phyloP scores from a whole-genome alignment of 1,139 yeast genomes.

The Yamadazyma blattariae region DNA sequence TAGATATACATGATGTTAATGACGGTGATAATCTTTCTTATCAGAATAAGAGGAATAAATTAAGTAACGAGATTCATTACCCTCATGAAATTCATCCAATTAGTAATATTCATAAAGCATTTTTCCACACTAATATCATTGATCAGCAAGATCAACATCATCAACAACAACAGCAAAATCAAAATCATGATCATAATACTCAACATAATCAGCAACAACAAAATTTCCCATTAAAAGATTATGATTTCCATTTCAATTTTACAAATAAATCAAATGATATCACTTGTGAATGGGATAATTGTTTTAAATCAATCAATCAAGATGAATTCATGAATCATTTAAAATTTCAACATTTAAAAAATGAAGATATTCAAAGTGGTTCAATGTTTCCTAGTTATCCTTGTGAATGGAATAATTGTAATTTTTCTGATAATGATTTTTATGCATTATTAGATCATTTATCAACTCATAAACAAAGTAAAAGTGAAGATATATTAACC shows the following conservation, averaged over 20 bases:
- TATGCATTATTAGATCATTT: conserved; percentile 59
- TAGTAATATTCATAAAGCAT: conserved; percentile 37
- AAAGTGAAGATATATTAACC: conserved; percentile 10
- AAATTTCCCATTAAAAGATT: conserved; percentile 24
- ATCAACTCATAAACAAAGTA: conserved; percentile 42
- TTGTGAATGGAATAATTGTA: conserved; percentile 78
- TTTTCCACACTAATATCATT: conserved; percentile 45
- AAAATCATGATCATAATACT: no score
- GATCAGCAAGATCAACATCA: no score
- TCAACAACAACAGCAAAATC: no score
- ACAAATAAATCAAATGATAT: conserved; percentile 19
- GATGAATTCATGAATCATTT: conserved; percentile 56
- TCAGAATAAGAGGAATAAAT: neutral
- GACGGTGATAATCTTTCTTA: no score
- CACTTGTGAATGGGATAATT: conserved; percentile 58
- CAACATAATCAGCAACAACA: neutral
- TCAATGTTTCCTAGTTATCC: conserved; percentile 2
- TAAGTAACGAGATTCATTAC: conserved; percentile 17
- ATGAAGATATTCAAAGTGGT: conserved; percentile 16
- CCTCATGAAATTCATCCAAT: conserved; percentile 40
- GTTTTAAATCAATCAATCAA: conserved; percentile 39
- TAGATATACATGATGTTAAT: no score
- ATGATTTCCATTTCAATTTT: conserved; percentile 42
- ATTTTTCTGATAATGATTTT: conserved; percentile 50
- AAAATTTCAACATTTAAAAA: conserved; percentile 51